Conservation (phyloP, 1,284 basidiomycete species). For the Neolentinus lepideus region DNA sequence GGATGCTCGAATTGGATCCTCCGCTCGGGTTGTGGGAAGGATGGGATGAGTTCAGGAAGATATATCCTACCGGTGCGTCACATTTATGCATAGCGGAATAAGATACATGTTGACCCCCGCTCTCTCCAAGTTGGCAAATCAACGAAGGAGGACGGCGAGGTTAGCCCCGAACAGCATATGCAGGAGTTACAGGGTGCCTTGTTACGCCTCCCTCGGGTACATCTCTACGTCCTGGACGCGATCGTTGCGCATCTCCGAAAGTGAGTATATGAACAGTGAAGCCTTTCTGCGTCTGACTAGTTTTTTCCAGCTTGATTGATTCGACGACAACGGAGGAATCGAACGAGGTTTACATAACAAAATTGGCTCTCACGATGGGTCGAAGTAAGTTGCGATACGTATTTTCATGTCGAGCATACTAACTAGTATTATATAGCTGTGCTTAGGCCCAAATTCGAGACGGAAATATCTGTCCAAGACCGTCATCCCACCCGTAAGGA, state of each 20-base stretch:
- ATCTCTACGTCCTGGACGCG: conserved; percentile 78
- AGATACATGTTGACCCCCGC: neutral
- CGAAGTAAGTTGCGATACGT: conserved; percentile 51
- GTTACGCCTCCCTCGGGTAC: conserved; percentile 70
- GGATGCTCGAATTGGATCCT: conserved; percentile 81
- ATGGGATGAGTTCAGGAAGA: conserved; percentile 82
- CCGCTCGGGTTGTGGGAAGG: conserved; percentile 79
- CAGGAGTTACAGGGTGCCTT: conserved; percentile 66
- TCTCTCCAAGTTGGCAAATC: conserved; percentile 40
- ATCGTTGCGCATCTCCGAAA: conserved; percentile 72
- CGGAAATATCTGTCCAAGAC: conserved; percentile 78
- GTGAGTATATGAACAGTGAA: conserved; percentile 33
- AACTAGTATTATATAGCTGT: conserved; percentile 43
- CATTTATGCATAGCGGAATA: neutral
- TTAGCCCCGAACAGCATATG: conserved; percentile 50
- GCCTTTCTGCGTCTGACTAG: neutral
- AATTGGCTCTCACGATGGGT: conserved; percentile 82
- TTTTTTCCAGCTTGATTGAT: conserved; percentile 50
- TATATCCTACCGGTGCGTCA: conserved; percentile 61
- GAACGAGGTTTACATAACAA: conserved; percentile 75
- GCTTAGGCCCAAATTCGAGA: conserved; percentile 78
- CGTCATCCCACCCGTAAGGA: conserved; percentile 70
- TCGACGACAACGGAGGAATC: conserved; percentile 64
- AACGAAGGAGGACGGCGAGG: conserved; percentile 36
- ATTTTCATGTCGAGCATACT: neutral